A percentile compares a stretch with the other conserved stretches of the same genome.
phyloP scores from a whole-genome alignment of 306 rosid species.

The Castanea sativa region DNA sequence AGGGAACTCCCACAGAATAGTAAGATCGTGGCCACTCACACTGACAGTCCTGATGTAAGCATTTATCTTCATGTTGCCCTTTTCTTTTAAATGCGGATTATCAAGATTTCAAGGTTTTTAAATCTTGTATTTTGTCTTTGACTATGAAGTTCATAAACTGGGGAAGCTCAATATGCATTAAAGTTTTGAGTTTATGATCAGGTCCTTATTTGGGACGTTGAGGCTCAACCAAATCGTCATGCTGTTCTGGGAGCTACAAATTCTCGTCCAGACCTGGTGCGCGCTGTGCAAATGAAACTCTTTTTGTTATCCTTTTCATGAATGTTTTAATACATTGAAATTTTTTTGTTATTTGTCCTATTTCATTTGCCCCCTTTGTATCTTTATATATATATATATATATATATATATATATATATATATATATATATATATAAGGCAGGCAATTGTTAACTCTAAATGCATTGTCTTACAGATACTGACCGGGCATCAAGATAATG shows the following conservation, averaged over 20 bases:
- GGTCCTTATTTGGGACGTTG: conserved; percentile 99
- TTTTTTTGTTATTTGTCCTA: neutral
- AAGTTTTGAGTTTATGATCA: conserved; percentile 21
- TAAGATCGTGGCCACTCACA: conserved; percentile 93
- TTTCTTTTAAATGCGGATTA: conserved; percentile 5
- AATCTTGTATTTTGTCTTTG: neutral
- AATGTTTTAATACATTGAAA: neutral
- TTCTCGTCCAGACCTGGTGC: conserved; percentile 97
- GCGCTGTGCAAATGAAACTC: neutral
- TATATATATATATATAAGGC: neutral
- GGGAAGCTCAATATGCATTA: conserved; percentile 9
- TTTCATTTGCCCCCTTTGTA: neutral
- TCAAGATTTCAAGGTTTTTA: neutral
- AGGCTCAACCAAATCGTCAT: conserved; percentile 94
- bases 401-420: too few species aligned
- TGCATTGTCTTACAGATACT: conserved; percentile 53
- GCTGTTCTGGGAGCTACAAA: conserved; percentile 92
- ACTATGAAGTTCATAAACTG: neutral
- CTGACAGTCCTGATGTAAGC: conserved; percentile 95
- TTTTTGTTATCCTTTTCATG: neutral
- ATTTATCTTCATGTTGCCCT: neutral
- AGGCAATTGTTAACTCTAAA: neutral
- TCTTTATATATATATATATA: too few species aligned
- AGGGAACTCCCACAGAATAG: conserved; percentile 93
- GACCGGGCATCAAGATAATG: conserved; percentile 99